These are phyloP conservation scores for Phytophthora citricola DNA, from an alignment of 352 stramenopile species.

Conservation along the genomic window DNA sequence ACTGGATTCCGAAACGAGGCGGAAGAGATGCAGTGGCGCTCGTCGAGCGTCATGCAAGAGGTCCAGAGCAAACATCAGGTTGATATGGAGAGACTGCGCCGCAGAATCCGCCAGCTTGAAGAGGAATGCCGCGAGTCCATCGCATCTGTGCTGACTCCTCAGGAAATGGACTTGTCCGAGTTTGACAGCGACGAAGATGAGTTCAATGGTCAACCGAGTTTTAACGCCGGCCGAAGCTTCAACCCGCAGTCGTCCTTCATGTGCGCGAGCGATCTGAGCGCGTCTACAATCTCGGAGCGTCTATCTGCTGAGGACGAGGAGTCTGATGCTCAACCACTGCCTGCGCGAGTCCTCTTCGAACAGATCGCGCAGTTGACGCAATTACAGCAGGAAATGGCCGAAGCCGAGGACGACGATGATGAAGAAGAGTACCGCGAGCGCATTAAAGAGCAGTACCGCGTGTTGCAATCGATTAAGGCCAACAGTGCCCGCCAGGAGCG, in stretches of 20 bases:
- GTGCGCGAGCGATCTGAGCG: conserved; percentile 34
- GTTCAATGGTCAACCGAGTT: conserved; percentile 13
- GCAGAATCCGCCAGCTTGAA: conserved; percentile 53
- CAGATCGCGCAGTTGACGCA: conserved; percentile 64
- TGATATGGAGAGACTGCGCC: conserved; percentile 53
- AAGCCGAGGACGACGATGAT: conserved; percentile 50
- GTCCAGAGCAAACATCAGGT: conserved; percentile 48
- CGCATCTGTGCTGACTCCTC: conserved; percentile 52
- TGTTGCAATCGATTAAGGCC: conserved; percentile 59
- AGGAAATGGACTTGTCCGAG: conserved; percentile 55
- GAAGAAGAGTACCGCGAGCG: conserved; percentile 57
- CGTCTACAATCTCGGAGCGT: conserved; percentile 37
- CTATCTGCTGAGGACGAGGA: conserved; percentile 39
- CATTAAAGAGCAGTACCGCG: conserved; percentile 68
- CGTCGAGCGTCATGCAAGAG: conserved; percentile 55
- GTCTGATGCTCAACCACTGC: conserved; percentile 43
- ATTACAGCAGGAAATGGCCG: conserved; percentile 57
- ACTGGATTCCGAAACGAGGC: conserved; percentile 21
- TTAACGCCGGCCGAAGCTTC: conserved; percentile 13
- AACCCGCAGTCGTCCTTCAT: conserved; percentile 32
- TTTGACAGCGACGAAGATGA: conserved; percentile 40
- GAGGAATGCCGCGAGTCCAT: conserved; percentile 68
- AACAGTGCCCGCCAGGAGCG: conserved; percentile 23
- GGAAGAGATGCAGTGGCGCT: conserved; percentile 44
- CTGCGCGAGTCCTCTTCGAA: conserved; percentile 47